Evolutionary conservation across 352 stramenopile genomes (phyloP).

Genomic region (Phytophthora fragariae): DNA sequence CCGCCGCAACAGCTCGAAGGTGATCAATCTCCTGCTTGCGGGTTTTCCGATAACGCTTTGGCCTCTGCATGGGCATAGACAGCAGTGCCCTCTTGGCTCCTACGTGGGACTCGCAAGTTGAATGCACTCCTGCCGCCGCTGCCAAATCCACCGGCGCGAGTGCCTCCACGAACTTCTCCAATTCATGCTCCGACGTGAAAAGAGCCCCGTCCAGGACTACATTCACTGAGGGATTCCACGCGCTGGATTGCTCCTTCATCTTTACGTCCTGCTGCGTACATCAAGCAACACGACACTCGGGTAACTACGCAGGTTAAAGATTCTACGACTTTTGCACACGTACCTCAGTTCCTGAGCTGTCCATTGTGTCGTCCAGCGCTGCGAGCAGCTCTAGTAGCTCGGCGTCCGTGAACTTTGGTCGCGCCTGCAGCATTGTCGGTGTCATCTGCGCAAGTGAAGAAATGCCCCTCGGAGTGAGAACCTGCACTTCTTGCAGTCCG

Average conservation of each 20-base stretch:
- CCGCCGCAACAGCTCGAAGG: conserved; percentile 42
- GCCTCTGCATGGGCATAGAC: conserved; percentile 5
- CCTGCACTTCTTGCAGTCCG: background rate
- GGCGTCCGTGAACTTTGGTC: conserved; percentile 48
- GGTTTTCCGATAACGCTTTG: conserved; percentile 44
- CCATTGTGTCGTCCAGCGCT: conserved; percentile 24
- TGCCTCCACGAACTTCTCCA: conserved; percentile 26
- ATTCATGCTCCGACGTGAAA: conserved; percentile 18
- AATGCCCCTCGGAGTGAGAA: background rate
- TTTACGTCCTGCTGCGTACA: conserved; percentile 3
- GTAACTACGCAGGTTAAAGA: background rate
- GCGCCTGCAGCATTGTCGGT: background rate
- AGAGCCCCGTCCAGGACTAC: conserved; percentile 17
- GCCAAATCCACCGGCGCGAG: background rate
- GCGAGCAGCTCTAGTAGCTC: conserved; percentile 57
- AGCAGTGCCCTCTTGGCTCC: conserved; percentile 8
- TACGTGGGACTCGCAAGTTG: background rate
- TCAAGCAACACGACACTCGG: background rate
- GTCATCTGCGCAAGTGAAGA: conserved; percentile 7
- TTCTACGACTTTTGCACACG: background rate
- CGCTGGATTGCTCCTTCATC: conserved; percentile 11
- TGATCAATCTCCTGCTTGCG: conserved; percentile 57
- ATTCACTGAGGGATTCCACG: conserved; percentile 12
- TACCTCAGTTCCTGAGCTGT: background rate
- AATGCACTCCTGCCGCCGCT: background rate